Conservation (phyloP, 148 eudicot species). For the Vaccinium corymbosum region DNA sequence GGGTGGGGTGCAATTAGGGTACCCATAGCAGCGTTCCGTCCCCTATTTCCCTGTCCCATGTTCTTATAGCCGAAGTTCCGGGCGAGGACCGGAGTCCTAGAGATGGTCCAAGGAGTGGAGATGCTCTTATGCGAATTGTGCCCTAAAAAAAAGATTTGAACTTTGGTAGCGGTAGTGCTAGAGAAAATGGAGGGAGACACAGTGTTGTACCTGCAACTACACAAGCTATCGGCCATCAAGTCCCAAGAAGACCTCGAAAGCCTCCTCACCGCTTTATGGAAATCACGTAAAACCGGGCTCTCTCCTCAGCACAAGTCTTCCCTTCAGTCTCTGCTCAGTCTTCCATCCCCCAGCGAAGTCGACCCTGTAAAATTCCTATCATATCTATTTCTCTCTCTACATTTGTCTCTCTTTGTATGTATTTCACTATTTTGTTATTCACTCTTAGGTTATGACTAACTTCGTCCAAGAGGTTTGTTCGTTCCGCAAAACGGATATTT, state of each 20-base stretch:
- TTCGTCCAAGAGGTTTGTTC: too few species aligned
- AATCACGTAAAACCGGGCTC: constrained; percentile 31
- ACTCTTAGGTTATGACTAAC: too few species aligned
- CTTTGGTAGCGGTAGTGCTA: background rate
- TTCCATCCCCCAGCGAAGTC: constrained; percentile 14
- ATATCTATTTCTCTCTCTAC: background rate
- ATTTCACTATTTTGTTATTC: too few species aligned
- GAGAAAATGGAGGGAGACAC: constrained; percentile 15
- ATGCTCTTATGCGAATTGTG: too few species aligned
- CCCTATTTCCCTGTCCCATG: too few species aligned
- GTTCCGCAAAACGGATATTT: too few species aligned
- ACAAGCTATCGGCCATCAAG: constrained; percentile 21
- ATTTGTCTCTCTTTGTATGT: background rate
- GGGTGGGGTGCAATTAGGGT: too few species aligned
- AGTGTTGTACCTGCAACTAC: constrained; percentile 20
- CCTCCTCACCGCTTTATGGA: constrained; percentile 23
- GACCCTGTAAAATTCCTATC: constrained; percentile 18
- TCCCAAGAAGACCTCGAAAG: constrained; percentile 19
- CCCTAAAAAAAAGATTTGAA: too few species aligned
- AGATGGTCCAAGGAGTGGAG: too few species aligned
- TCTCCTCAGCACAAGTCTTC: constrained; percentile 15
- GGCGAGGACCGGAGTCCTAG: too few species aligned
- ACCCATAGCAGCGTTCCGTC: too few species aligned
- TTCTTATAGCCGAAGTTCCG: too few species aligned
- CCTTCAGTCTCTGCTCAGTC: constrained; percentile 26